Base-by-base conservation (phyloP, 176 grass and related monocot species). In the Oryza meyeriana region DNA sequence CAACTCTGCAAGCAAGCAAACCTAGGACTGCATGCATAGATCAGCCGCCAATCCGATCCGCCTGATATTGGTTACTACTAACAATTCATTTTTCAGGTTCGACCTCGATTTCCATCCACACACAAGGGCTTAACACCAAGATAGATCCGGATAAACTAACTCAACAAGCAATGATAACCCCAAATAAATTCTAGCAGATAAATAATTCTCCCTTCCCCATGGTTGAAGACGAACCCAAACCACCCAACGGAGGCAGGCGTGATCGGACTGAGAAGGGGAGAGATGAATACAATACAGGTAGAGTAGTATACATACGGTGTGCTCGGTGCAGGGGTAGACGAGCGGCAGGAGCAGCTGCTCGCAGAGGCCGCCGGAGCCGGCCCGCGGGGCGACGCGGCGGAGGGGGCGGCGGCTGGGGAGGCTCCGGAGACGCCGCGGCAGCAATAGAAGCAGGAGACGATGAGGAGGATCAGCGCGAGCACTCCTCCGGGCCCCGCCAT, bases 311-410 rank as follows among this genome's bases (percentile, higher is more conserved):
- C 71, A 17, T 88, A 98, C 95, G 1, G 79, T 98, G 84, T 98
- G 86, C 67, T 98, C 92, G 25, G 90, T 88, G 71, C 95, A 98
- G 22, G 90, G 92, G 64, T 98, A 98, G 41, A 86, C 92, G 24
- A 83, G 77, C 6, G 92, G 90, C 47, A 80, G 76, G 68, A 98
- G 81, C 67, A 94, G 88, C 87, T 79, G 77, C 78, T 81, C 80
- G 84, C 95, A 98, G 28, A 98, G 86, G 29, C 95, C 78, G 63
- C 80, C 44, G 44, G 39, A 22, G 62, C 80, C 42, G 41, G 36
- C 31, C 66, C 78, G 74, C 29, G 66, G 70, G 52, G 68, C 59
- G 75, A 64, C 59, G 69, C 33, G 74, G 66, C 79, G 77, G 78
- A 87, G 85, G 31, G 69, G 31, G 20, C 78, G 34, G 74, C 64